These are phyloP conservation scores for Fraxinus nigra DNA, from an alignment of 305 asterid species.

Conservation along the genomic window DNA sequence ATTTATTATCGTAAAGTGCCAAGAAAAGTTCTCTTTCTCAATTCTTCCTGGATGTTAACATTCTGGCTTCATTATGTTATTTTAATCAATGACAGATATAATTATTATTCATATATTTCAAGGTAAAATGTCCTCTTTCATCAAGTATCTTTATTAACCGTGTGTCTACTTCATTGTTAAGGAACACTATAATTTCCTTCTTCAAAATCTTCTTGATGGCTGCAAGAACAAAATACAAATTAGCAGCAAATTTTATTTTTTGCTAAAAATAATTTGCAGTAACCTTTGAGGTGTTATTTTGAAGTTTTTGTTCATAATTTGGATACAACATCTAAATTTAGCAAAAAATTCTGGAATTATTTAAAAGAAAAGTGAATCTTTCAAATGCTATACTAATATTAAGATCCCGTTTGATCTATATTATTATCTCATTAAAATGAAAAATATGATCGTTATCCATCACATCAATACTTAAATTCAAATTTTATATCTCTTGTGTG, in stretches of 20 bases:
- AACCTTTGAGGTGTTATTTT: not conserved
- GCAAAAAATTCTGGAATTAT: not conserved
- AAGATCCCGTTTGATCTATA: no score
- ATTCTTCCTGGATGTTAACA: slow-evolving; percentile 33
- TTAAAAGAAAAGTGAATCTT: not conserved
- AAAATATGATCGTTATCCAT: no score
- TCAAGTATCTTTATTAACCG: slow-evolving; percentile 26
- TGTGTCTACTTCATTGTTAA: slow-evolving; percentile 21
- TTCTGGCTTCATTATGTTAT: slow-evolving; percentile 7
- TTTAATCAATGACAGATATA: not conserved
- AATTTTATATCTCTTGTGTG: no score
- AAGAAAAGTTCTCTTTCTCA: slow-evolving; percentile 38
- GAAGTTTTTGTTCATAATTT: not conserved
- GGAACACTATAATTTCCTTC: not conserved
- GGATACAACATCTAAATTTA: not conserved
- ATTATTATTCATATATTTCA: slow-evolving; percentile 23
- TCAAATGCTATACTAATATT: not conserved
- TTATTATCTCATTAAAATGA: no score
- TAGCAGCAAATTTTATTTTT: not conserved
- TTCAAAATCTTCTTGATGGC: not conserved
- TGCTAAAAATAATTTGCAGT: not conserved
- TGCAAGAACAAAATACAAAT: not conserved
- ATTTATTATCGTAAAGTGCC: slow-evolving; percentile 34
- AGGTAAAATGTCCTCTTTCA: not conserved
- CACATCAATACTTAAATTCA: no score